Evolutionary conservation across 78 protist species (phyloP), one percentile per base, ranked within the genome.

Genomic region (Protostelium mycophagum): DNA sequence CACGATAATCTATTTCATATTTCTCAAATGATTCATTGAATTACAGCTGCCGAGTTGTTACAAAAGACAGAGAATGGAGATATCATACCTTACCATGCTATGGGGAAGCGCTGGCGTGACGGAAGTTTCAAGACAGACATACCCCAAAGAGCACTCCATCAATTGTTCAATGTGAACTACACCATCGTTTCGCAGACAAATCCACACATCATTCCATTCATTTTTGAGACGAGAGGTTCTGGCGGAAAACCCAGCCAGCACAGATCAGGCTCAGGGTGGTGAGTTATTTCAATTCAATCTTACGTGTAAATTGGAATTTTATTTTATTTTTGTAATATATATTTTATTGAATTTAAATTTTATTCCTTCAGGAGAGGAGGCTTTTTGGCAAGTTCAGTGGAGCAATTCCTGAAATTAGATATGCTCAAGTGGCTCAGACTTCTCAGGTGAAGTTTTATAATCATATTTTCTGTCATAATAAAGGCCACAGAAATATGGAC

Each of bases 121-220:
- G 96, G 94, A 37, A 38, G 92, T 9, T 35, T 96, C 25, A 94
- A 95, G 36, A 29, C 84, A 10, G 98, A 96, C 88, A 91, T 97
- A 36, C 98, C 98, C n/a, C 94, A 35, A 92, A 28, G 36, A 88
- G 84, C 96, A 23, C 91, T 97, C 86, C 1, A 91, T 0, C 96
- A 96, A 83, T 85, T 95, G 31, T 97, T 96, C 92, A 96, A 97
- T 88, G 94, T 97, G 85, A 94, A 96, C 88, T 92, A 91, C 86
- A 89, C 93, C 83, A 91, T 95, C 1, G 97, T 95, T 36, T 93
- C 95, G 16, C 97, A 95, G 84, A 92, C 87, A 25, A 92, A 92
- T 23, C 95, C 94, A 28, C 93, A 92, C 86, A 91, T 95, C 34
- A 86, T 92, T 28, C 95, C 95, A 0, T 90, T 95, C 88, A 37